Evolutionary conservation across 2,329 filamentous ascomycete genomes (phyloP).

Genomic region (Mollisiaceae sp.): DNA sequence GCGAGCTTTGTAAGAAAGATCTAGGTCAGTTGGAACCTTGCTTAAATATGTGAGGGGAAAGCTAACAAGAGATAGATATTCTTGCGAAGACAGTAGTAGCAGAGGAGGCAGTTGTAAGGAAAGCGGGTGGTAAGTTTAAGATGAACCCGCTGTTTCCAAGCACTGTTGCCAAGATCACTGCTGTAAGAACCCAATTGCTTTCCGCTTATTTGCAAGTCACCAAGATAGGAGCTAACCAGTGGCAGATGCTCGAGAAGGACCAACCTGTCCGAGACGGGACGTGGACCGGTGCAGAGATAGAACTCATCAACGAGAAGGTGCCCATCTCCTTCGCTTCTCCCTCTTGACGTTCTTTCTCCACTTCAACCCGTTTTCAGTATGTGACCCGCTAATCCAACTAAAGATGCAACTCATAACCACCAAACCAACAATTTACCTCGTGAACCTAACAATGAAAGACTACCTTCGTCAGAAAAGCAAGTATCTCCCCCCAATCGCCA

Average conservation of each 20-base stretch:
- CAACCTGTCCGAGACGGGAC: constrained; percentile 49
- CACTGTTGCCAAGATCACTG: constrained; percentile 49
- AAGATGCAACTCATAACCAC: constrained; percentile 50
- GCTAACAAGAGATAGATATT: constrained; percentile 43
- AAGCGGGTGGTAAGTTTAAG: constrained; percentile 52
- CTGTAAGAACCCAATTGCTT: constrained; percentile 31
- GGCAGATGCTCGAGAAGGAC: constrained; percentile 47
- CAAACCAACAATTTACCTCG: constrained; percentile 52
- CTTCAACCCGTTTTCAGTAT: not conserved
- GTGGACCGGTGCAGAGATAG: constrained; percentile 51
- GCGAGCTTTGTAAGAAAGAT: constrained; percentile 50
- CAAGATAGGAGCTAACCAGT: constrained; percentile 1
- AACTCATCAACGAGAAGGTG: constrained; percentile 53
- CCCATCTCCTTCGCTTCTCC: not conserved
- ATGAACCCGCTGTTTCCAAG: constrained; percentile 52
- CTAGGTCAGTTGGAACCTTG: constrained; percentile 35
- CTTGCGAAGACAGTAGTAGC: constrained; percentile 47
- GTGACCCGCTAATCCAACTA: not conserved
- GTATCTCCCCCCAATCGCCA: constrained; percentile 50
- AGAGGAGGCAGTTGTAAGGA: constrained; percentile 48
- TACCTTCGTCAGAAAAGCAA: constrained; percentile 54
- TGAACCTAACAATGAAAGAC: constrained; percentile 54
- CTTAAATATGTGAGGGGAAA: not conserved
- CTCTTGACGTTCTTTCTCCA: no score
- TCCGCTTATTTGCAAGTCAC: not conserved